A percentile compares a stretch with the other conserved stretches of the same genome.
phyloP scores from a whole-genome alignment of 371 early-diverging fungal genomes.

The Funneliformis caledonium region DNA sequence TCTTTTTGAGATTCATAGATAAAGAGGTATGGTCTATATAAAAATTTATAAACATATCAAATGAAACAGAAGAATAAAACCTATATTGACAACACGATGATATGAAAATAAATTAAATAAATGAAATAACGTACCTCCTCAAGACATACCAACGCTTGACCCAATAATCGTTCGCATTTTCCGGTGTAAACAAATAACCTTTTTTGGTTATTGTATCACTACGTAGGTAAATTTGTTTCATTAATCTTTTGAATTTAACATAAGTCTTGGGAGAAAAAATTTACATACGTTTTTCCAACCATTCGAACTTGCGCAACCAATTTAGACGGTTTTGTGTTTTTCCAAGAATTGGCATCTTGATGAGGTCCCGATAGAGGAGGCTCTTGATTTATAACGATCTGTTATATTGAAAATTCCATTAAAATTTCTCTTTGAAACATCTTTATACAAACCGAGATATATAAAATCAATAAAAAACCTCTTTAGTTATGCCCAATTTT shows the following conservation, averaged over 20 bases:
- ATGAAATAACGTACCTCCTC: slow-evolving; percentile 56
- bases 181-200: slow-evolving; percentile 66
- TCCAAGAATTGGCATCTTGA: slow-evolving; percentile 45
- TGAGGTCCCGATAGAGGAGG: slow-evolving; percentile 54
- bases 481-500: slow-evolving; percentile 53
- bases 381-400: slow-evolving; percentile 59
- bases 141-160: slow-evolving; percentile 82
- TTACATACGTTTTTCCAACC: slow-evolving; percentile 58
- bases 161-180: slow-evolving; percentile 73
- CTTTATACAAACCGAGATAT: background rate
- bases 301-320: slow-evolving; percentile 63
- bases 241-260: too few species aligned
- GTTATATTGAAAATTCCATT: slow-evolving; percentile 7
- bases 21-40: slow-evolving; percentile 75
- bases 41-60: background rate
- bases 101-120: background rate
- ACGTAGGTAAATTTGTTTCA: background rate
- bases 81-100: background rate
- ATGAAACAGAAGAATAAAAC: background rate
- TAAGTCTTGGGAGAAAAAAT: background rate
- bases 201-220: slow-evolving; percentile 65
- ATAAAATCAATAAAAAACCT: slow-evolving; percentile 47
- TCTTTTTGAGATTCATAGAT: slow-evolving; percentile 70
- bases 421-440: background rate
- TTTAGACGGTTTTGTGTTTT: slow-evolving; percentile 47